Conservation (phyloP, 2,329 filamentous ascomycete species). For the Anisogramma anomala region DNA sequence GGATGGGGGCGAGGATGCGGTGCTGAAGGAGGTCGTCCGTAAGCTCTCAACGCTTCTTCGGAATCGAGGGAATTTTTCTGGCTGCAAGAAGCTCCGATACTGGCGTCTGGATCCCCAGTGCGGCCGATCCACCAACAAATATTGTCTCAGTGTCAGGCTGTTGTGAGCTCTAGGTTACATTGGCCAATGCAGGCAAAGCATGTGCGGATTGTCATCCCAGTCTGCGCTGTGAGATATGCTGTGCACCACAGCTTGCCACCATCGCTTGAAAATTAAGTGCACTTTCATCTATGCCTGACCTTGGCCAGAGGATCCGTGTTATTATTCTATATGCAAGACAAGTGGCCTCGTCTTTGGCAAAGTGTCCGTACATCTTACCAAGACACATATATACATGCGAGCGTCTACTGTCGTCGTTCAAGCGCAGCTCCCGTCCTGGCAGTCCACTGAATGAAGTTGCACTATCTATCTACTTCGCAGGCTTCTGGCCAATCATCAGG, state of each 20-base stretch:
- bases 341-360: too few relatives aligned
- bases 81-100: not conserved
- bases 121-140: constrained; percentile 9
- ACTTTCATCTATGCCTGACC: not conserved
- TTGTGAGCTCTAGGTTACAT: not conserved
- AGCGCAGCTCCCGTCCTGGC: not conserved
- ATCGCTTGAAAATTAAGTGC: too few relatives aligned
- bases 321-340: not conserved
- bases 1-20: not conserved
- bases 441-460: not conserved
- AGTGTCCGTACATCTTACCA: not conserved
- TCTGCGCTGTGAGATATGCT: not conserved
- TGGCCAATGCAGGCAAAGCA: not conserved
- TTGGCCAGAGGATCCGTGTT: too few relatives aligned
- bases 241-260: constrained; percentile 3
- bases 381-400: constrained; percentile 6
- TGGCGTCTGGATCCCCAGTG: not conserved
- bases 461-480: constrained; percentile 38
- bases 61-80: constrained; percentile 11
- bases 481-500: constrained; percentile 88
- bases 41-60: constrained; percentile 1
- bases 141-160: not conserved
- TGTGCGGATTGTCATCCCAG: too few relatives aligned
- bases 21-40: constrained; percentile 5
- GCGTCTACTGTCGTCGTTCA: not conserved